Conservation (phyloP, 2,329 filamentous ascomycete genomes). For the Fusarium zealandicum region DNA sequence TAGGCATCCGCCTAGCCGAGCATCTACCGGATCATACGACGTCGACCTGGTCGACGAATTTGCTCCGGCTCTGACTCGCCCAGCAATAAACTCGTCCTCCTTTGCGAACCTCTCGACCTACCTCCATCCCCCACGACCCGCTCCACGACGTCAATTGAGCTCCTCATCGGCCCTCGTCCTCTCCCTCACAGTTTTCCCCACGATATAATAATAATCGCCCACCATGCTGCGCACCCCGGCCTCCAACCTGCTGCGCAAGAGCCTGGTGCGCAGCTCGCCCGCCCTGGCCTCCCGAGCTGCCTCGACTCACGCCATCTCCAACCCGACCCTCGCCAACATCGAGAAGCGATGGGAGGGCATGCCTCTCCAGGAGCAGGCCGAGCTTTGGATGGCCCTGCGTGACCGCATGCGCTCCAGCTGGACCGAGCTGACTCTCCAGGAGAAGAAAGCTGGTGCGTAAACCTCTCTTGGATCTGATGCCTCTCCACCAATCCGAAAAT, state of each 20-base stretch:
- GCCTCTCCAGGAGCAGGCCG: constrained; percentile 98
- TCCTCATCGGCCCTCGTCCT: constrained; percentile 12
- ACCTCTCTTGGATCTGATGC: not conserved
- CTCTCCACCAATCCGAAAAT: constrained; percentile 43
- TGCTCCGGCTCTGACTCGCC: constrained; percentile 29
- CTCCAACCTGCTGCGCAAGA: constrained; percentile 61
- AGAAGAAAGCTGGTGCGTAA: constrained; percentile 98
- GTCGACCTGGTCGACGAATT: constrained; percentile 14
- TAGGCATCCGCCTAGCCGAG: constrained; percentile 31
- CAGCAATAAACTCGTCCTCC: constrained; percentile 39
- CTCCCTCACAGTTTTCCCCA: constrained; percentile 20
- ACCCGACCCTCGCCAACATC: constrained; percentile 96
- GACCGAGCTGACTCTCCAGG: constrained; percentile 91
- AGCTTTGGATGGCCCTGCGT: constrained; percentile 97
- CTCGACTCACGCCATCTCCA: constrained; percentile 92
- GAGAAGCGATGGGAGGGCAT: constrained; percentile 99
- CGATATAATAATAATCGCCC: constrained; percentile 29
- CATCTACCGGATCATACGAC: not conserved
- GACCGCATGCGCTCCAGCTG: constrained; percentile 99
- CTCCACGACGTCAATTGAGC: constrained; percentile 48
- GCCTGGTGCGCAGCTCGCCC: constrained; percentile 54
- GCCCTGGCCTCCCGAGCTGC: constrained; percentile 60
- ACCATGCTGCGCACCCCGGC: constrained; percentile 64
- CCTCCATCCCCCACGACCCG: constrained; percentile 29
- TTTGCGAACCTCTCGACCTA: constrained; percentile 35